Evolutionary conservation across 2,329 filamentous ascomycete species (phyloP).

Genomic region (Dothiorella sarmentorum): DNA sequence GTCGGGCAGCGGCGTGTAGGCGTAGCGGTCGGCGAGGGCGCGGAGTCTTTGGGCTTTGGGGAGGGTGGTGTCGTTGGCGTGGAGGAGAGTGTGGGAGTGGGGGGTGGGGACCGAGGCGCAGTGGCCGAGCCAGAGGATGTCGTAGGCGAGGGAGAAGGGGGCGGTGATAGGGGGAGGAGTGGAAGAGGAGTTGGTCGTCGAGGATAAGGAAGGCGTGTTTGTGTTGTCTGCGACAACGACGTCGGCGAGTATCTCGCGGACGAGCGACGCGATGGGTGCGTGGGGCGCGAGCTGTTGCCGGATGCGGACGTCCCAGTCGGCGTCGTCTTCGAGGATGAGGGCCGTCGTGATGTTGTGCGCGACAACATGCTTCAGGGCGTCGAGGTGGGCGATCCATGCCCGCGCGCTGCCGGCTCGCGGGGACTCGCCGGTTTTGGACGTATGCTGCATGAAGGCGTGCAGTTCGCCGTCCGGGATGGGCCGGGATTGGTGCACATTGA

Average conservation of each 20-base stretch:
- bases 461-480: slow-evolving; percentile 8
- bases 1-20: slow-evolving; percentile 23
- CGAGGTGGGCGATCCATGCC: slow-evolving; percentile 17
- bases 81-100: slow-evolving; percentile 21
- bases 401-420: slow-evolving; percentile 2
- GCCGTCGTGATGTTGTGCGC: slow-evolving; percentile 19
- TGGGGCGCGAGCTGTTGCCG: slow-evolving; percentile 20
- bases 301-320: slow-evolving; percentile 26
- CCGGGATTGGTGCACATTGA: slow-evolving; percentile 9
- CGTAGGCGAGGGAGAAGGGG: slow-evolving; percentile 35
- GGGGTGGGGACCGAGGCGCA: slow-evolving; percentile 26
- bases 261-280: background rate
- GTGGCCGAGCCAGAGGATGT: slow-evolving; percentile 37
- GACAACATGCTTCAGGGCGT: slow-evolving; percentile 10
- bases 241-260: background rate
- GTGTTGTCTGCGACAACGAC: background rate
- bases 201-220: background rate
- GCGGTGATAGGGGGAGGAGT: too few species aligned
- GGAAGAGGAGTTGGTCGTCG: slow-evolving; percentile 14
- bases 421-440: background rate
- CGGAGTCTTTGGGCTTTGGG: slow-evolving; percentile 26
- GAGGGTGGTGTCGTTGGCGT: background rate
- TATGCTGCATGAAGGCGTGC: background rate
- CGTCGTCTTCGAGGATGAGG: slow-evolving; percentile 25
- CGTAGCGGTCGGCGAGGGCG: slow-evolving; percentile 22